Base-by-base conservation (phyloP, 169 alveolate species). In the Hepatocystis sp. region DNA sequence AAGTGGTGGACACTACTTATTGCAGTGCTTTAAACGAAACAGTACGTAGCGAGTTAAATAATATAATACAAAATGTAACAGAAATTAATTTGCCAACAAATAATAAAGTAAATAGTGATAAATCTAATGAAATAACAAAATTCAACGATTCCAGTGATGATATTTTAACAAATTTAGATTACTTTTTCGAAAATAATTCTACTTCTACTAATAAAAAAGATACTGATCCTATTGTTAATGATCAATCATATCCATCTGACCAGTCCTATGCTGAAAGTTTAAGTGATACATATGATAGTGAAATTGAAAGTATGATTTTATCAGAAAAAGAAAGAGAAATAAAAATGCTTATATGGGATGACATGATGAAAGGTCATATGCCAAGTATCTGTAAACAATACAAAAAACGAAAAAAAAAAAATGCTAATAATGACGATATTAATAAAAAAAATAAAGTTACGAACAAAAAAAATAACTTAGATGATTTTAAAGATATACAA, bases 311-410 rank as follows among this genome's bases (percentile, higher is more conserved):
- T 66, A 86, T 94, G 86, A 90, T 94, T 19, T 86, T 94, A 21
- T 90, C 94, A 2, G 96, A 93, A 36, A 91, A 90, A 34, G 96
- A 94, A 85, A 91, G 76, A 85, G 90, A 56, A 42, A 88, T 93
- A 4, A 94, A 94, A 68, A 90, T 92, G 67, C 85, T 91, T n/a
- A 85, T 94, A 21, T 94, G 97, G 97, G 97, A 94, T 67, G 97
- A 94, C 66, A 90, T 94, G 56, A 94, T 96, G 68, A 94, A 68
- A 86, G 95, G 84, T 42, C 84, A 90, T 51, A 81, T 94, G 85
- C 96, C 96, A 0, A 90, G 90, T 60, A 91, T 92, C 15, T 93
- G 91, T 92, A 67, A 94, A 34, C 71, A 95, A 27, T 85, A 78
- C 42, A 89, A 81, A 63, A 93, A 85, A 53, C 58, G 91, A 39